Percentiles rank a stretch among this genome's conserved stretches.
Conservation (phyloP, 345 rosid species). For the Balakata baccata region DNA sequence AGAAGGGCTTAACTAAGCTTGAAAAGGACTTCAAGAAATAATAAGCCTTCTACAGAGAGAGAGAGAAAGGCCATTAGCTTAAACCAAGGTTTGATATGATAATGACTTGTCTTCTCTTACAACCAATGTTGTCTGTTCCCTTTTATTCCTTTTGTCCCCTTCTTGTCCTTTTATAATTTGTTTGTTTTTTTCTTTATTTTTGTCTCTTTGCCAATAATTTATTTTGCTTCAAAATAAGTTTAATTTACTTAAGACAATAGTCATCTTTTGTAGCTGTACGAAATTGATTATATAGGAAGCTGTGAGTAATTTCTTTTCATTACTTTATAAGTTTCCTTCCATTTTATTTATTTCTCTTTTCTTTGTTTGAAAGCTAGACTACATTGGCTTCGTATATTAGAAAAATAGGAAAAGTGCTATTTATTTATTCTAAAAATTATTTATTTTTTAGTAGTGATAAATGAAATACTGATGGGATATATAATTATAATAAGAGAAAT, state of each 20-base stretch:
- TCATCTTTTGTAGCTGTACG: not conserved
- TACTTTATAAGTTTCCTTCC: not conserved
- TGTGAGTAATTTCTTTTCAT: not conserved
- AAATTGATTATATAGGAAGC: not conserved
- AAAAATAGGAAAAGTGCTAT: not conserved
- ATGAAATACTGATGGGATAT: too few relatives aligned
- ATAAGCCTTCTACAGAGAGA: conserved; percentile 4
- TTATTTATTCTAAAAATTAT: not conserved
- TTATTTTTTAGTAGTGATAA: too few relatives aligned
- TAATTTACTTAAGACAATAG: not conserved
- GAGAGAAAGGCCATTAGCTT: not conserved
- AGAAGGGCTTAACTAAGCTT: not conserved
- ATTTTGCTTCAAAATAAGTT: not conserved
- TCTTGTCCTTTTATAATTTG: not conserved
- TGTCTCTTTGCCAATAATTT: not conserved
- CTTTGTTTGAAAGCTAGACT: conserved; percentile 7
- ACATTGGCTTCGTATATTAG: not conserved
- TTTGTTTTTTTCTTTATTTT: not conserved
- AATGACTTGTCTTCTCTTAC: conserved; percentile 14
- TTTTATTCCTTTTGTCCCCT: not conserved
- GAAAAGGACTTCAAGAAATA: conserved; percentile 9
- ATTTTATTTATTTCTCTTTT: not conserved
- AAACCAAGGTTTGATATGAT: conserved; percentile 1
- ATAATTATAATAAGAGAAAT: too few relatives aligned
- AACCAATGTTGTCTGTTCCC: conserved; percentile 14